Evolutionary conservation across 2,329 filamentous ascomycete genomes (phyloP).

Genomic region (Penicillium oxalicum): DNA sequence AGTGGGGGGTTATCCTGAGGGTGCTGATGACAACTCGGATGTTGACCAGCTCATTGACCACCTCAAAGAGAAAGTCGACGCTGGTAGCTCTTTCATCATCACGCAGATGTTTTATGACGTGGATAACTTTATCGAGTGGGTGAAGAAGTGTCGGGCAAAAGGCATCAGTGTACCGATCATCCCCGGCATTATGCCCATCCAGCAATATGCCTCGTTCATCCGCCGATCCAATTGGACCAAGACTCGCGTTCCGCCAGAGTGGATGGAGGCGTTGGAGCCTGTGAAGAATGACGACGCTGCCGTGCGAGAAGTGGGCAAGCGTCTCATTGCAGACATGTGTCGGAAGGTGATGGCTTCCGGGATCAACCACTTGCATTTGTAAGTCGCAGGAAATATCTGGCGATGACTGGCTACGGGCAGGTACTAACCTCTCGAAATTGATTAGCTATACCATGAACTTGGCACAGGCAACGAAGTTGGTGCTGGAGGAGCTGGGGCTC

Average conservation of each 20-base stretch:
- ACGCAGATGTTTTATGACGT: conserved; percentile 99
- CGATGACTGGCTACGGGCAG: conserved; percentile 16
- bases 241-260: conserved; percentile 72
- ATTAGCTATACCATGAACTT: conserved; percentile 90
- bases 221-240: conserved; percentile 88
- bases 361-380: conserved; percentile 85
- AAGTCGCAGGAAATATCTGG: conserved; percentile 24
- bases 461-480: conserved; percentile 86
- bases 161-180: conserved; percentile 81
- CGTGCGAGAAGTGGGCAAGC: conserved; percentile 83
- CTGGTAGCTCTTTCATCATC: conserved; percentile 86
- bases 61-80: conserved; percentile 94
- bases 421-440: conserved; percentile 13
- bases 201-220: conserved; percentile 88
- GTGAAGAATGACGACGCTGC: conserved; percentile 95
- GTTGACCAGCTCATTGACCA: conserved; percentile 81
- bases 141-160: conserved; percentile 72
- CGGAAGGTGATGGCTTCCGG: conserved; percentile 75
- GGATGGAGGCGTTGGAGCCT: conserved; percentile 77
- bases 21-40: conserved; percentile 86
- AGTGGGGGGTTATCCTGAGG: conserved; percentile 93
- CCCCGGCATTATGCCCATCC: conserved; percentile 87
- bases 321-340: conserved; percentile 83
- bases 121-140: conserved; percentile 91
- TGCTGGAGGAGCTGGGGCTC: conserved; percentile 82